Evolutionary conservation across 768 basidiomycete species (phyloP), one percentile per base, ranked within the genome.

Genomic region (Collybia nuda): DNA sequence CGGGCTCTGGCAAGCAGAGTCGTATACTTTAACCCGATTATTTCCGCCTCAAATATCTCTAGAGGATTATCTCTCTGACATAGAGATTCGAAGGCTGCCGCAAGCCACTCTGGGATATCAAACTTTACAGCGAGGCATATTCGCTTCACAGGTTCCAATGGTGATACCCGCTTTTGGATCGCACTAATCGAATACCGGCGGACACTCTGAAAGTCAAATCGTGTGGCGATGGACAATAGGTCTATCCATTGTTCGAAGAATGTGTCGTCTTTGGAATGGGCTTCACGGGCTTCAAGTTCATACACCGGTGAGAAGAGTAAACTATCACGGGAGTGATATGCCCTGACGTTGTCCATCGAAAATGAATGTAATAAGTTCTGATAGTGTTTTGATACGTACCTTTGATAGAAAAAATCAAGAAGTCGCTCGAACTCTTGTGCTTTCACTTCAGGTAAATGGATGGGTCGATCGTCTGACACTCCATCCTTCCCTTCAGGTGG

Each of bases 61-160:
- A 79, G 62, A 18, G 72, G 62, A 14, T 67, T 56, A 0, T 44
- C 35, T 7, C 76, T 64, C 47, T 57, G 47, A 52, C 72, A 72
- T 6, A 78, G 55, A 14, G 63, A 63, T 26, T 59, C 59, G 52
- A 73, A 75, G 15, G 76, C 71, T 0, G 69, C 63, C 6, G 57
- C 48, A 18, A 72, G 63, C 76, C 76, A 79, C 36, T 64, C 56
- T 12, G 58, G 60, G 19, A 78, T 63, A 43, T 68, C 62, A 50
- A 70, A 68, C 53, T 69, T 67, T 28, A 61, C 58, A 6, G 75
- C 75, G n/a, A 79, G 66, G 22, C 58, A 58, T 22, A 78, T 62
- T 43, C 62, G 61, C 24, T 69, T 61, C 35, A 70, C 62, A 12
- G 71, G 67, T 43, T 69, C 63, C 5, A 68, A 45, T 6, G 9